Conservation (phyloP, 2,329 filamentous ascomycete genomes). For the Phyllosticta citrichinensis region DNA sequence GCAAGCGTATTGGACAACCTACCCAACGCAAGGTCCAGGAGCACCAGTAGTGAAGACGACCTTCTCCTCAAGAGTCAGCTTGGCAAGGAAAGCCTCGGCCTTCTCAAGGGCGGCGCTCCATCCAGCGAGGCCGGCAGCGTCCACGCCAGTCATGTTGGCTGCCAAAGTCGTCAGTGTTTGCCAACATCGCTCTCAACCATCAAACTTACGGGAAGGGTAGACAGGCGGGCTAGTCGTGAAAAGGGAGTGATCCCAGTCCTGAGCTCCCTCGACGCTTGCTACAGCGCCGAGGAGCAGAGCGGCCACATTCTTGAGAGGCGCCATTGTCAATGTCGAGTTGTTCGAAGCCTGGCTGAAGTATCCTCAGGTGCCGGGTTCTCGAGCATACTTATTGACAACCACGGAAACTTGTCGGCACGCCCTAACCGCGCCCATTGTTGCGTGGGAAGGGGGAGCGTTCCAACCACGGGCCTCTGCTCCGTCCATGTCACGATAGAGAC, state of each 20-base stretch:
- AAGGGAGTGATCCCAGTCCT: slow-evolving; percentile 12
- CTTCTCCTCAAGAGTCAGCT: slow-evolving; percentile 31
- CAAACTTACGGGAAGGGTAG: slow-evolving; percentile 11
- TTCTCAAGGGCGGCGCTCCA: slow-evolving; percentile 28
- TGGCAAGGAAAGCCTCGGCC: slow-evolving; percentile 25
- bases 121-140: slow-evolving; percentile 1
- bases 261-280: slow-evolving; percentile 7
- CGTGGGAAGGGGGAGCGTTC: neutral
- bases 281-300: slow-evolving; percentile 6
- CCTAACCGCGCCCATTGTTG: neutral
- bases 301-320: slow-evolving; percentile 7
- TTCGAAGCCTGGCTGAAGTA: slow-evolving; percentile 5
- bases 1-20: neutral
- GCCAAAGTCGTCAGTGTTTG: neutral
- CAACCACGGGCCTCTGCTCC: neutral
- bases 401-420: neutral
- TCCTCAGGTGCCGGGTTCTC: neutral
- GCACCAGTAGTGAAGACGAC: slow-evolving; percentile 28
- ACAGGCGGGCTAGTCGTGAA: slow-evolving; percentile 12
- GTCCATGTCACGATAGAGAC: neutral
- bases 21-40: slow-evolving; percentile 27
- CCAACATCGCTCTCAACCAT: neutral
- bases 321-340: slow-evolving; percentile 6
- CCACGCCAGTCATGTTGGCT: slow-evolving; percentile 8
- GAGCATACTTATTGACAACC: neutral